Conservation (phyloP, 108 stramenopile species). For the Cyclotella sp. region DNA sequence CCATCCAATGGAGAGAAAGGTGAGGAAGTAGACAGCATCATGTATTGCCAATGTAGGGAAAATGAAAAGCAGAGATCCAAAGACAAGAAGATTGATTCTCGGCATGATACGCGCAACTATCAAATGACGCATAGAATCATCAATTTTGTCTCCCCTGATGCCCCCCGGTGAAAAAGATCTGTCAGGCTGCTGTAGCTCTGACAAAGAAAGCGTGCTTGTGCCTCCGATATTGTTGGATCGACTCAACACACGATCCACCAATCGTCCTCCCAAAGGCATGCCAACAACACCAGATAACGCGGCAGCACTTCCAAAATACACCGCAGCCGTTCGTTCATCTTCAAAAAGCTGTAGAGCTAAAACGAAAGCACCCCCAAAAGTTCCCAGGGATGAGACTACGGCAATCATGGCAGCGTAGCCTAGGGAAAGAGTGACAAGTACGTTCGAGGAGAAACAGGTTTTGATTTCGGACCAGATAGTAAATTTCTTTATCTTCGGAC, state of each 20-base stretch:
- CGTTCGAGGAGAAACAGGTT: conserved; percentile 42
- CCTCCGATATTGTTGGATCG: conserved; percentile 13
- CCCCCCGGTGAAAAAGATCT: conserved; percentile 12
- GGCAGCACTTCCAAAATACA: conserved; percentile 50
- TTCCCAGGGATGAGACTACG: conserved; percentile 47
- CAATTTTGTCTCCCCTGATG: conserved; percentile 23
- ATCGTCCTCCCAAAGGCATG: not conserved
- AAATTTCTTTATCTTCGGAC: conserved; percentile 28
- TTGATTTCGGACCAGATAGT: conserved; percentile 53
- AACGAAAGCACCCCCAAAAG: conserved; percentile 49
- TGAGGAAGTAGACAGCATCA: conserved; percentile 44
- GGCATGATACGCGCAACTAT: conserved; percentile 46
- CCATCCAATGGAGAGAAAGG: conserved; percentile 55
- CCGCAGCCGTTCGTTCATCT: conserved; percentile 44
- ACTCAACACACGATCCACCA: conserved; percentile 27
- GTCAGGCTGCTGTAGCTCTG: not conserved
- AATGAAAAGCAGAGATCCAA: conserved; percentile 30
- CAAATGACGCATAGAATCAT: conserved; percentile 39
- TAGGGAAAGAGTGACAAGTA: conserved; percentile 47
- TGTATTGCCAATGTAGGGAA: conserved; percentile 49
- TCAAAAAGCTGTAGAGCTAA: conserved; percentile 49
- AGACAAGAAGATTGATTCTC: conserved; percentile 43
- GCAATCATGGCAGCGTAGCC: conserved; percentile 51
- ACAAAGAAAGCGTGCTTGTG: not conserved
- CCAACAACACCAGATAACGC: conserved; percentile 40